Base-by-base conservation (phyloP, 805 yeast species). In the Yarrowia yakushimensis region DNA sequence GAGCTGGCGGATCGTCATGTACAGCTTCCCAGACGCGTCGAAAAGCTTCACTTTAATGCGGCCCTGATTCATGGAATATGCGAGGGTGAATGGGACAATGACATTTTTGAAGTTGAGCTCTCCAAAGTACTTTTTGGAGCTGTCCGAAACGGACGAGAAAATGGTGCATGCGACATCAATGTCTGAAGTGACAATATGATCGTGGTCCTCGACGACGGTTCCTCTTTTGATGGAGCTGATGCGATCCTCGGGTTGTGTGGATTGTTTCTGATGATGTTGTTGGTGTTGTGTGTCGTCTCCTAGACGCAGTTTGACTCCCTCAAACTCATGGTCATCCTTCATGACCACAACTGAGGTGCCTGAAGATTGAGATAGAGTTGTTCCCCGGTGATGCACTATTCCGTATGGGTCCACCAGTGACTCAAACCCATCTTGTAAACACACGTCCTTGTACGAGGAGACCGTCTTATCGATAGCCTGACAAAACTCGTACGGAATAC, bases 61-160 rank as follows among this genome's bases (percentile, higher is more conserved):
- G 10, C 57, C 57, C 12, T 48, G 57, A 13, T 48, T 41, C 57
- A 48, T 48, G 41, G 57, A 33, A 11, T 48, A 48, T 9, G 57
- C 41, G 10, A 48, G 31, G 0, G 57, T n/a, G n/a, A 48, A 48
- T 2, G 57, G 23, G 8, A 34, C 33, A 4, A 34, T 31, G 13
- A n/a, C 11, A 48, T 12, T 9, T 3, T 7, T 20, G 41, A 22
- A 48, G 30, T 31, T 48, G 17, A 48, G 57, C n/a, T 48, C 57
- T 11, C 57, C 57, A 18, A 33, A 48, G 31, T 48, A 48, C 30
- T 11, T 33, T 48, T 48, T 48, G 15, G 57, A 23, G 41, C 33
- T 22, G n/a, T 48, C 41, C 11, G 57, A 22, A 5, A 48, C 22
- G 12, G 57, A 33, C 5, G 57, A 48, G 13, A 48, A 48, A 4